These are phyloP conservation scores for Acanthamoeba castellanii DNA, from an alignment of 208 protist species.

Conservation along the genomic window DNA sequence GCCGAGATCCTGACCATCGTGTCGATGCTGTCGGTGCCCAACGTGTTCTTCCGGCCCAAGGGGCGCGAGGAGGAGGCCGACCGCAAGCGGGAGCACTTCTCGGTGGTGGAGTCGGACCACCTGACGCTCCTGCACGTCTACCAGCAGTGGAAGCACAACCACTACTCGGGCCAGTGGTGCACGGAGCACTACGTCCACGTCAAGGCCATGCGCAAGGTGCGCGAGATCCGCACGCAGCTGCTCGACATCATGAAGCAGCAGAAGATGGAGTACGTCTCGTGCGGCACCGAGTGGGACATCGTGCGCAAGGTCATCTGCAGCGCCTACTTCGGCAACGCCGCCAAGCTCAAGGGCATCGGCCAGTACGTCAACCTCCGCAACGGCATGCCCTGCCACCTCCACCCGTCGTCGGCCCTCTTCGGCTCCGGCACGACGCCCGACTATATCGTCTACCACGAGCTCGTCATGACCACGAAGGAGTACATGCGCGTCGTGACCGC, in stretches of 20 bases:
- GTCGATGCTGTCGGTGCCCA: slow-evolving; percentile 97
- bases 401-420: slow-evolving; percentile 98
- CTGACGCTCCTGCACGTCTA: slow-evolving; percentile 99
- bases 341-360: slow-evolving; percentile 94
- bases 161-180: slow-evolving; percentile 95
- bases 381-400: slow-evolving; percentile 96
- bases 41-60: slow-evolving; percentile 94
- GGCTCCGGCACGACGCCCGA: slow-evolving; percentile 95
- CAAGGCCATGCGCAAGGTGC: slow-evolving; percentile 91
- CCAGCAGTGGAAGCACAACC: slow-evolving; percentile 95
- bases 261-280: slow-evolving; percentile 86
- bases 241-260: slow-evolving; percentile 95
- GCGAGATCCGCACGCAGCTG: slow-evolving; percentile 97
- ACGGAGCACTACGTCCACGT: slow-evolving; percentile 97
- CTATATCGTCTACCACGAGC: slow-evolving; percentile 99
- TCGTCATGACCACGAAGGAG: slow-evolving; percentile 97
- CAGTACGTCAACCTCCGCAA: slow-evolving; percentile 98
- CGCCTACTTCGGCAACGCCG: slow-evolving; percentile 97
- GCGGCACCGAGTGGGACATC: slow-evolving; percentile 92
- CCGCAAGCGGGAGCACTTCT: slow-evolving; percentile 95
- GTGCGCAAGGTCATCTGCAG: slow-evolving; percentile 95
- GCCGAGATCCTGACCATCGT: slow-evolving; percentile 94
- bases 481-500: slow-evolving; percentile 97
- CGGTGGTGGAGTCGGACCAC: slow-evolving; percentile 98
- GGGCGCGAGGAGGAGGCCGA: slow-evolving; percentile 90